phyloP scores from a whole-genome alignment of 1,284 basidiomycete species.

The Sporisorium reilianum region DNA sequence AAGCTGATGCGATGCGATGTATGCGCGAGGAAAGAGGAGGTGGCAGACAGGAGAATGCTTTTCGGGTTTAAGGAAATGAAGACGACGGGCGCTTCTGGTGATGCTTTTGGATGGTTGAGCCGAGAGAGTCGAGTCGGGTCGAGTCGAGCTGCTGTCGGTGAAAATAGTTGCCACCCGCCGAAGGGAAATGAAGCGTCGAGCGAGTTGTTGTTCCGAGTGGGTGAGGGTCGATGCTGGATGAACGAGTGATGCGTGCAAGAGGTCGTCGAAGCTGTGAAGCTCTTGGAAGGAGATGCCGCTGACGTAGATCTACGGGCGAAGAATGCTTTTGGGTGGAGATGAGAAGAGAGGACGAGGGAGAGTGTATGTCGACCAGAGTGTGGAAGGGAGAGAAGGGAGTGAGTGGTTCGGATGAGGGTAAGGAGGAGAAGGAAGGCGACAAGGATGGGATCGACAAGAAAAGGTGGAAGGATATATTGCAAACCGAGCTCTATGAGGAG shows the following conservation, averaged over 20 bases:
- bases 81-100: background rate
- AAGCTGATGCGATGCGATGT: background rate
- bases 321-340: too few species aligned
- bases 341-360: background rate
- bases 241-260: background rate
- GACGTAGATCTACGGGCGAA: too few species aligned
- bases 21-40: background rate
- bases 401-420: background rate
- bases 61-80: slow-evolving; percentile 1
- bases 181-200: background rate
- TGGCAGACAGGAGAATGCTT: slow-evolving; percentile 1
- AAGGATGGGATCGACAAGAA: slow-evolving; percentile 10
- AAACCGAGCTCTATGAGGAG: slow-evolving; percentile 13
- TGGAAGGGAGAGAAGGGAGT: slow-evolving; percentile 3
- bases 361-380: background rate
- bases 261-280: background rate
- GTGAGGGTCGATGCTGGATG: background rate
- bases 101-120: slow-evolving; percentile 4
- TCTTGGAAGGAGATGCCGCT: too few species aligned
- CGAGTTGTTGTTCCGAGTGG: background rate
- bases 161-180: background rate
- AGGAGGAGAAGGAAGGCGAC: slow-evolving; percentile 1
- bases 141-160: background rate
- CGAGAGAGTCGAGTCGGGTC: background rate
- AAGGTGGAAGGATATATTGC: slow-evolving; percentile 34